Conservation (phyloP, 2,329 filamentous ascomycete species). For the Fusarium austroafricanum region DNA sequence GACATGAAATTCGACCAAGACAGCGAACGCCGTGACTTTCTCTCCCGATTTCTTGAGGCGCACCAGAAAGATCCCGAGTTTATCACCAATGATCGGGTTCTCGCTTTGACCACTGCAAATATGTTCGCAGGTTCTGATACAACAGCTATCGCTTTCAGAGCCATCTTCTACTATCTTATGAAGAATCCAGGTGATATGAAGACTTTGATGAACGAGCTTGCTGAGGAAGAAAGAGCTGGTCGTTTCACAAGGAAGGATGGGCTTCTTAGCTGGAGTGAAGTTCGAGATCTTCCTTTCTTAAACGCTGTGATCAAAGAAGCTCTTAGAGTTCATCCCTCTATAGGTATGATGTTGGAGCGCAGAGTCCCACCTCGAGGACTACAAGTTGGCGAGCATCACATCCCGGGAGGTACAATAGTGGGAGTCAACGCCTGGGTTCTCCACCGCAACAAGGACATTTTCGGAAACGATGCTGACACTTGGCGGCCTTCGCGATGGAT, state of each 20-base stretch:
- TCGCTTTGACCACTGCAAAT: conserved; percentile 26
- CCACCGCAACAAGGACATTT: conserved; percentile 74
- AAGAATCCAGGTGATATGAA: conserved; percentile 50
- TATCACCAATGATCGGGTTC: conserved; percentile 18
- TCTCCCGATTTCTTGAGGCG: conserved; percentile 27
- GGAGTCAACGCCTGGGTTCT: conserved; percentile 81
- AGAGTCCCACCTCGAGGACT: conserved; percentile 73
- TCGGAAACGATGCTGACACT: conserved; percentile 71
- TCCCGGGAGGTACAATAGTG: conserved; percentile 77
- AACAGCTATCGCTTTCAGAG: conserved; percentile 26
- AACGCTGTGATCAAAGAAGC: conserved; percentile 82
- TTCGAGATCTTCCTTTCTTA: conserved; percentile 76
- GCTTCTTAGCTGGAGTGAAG: conserved; percentile 75
- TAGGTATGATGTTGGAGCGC: conserved; percentile 77
- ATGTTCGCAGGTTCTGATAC: conserved; percentile 39
- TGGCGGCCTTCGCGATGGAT: conserved; percentile 70
- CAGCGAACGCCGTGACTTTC: conserved; percentile 1
- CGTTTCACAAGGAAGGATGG: conserved; percentile 61
- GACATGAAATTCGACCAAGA: not conserved
- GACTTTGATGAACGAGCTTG: conserved; percentile 70
- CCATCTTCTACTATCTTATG: conserved; percentile 30
- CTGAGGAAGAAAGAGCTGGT: conserved; percentile 65
- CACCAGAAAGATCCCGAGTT: conserved; percentile 22
- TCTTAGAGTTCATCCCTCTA: conserved; percentile 79
- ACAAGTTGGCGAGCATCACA: conserved; percentile 68